phyloP scores from a whole-genome alignment of 1,139 yeast species.

The Lodderomyces pseudojiufengensis region DNA sequence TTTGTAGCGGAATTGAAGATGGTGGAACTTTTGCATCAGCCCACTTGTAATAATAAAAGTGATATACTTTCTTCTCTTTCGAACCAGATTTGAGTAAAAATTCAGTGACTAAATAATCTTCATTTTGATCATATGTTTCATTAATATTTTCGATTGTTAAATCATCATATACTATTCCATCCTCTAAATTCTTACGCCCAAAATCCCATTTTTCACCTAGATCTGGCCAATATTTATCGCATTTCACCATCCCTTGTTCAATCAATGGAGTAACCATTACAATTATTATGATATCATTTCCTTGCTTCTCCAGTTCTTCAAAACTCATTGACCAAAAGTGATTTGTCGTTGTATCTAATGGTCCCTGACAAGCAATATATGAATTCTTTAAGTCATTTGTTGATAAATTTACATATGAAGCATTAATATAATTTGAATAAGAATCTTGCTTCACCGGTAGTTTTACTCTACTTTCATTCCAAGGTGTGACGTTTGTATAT shows the following conservation, averaged over 20 bases:
- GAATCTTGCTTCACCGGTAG: constrained; percentile 18
- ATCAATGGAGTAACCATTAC: constrained; percentile 84
- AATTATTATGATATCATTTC: constrained; percentile 48
- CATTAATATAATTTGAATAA: constrained; percentile 38
- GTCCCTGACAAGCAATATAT: constrained; percentile 56
- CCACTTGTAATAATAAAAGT: constrained; percentile 56
- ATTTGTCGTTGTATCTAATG: constrained; percentile 53
- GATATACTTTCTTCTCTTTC: constrained; percentile 42
- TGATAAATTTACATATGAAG: constrained; percentile 28
- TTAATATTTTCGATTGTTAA: constrained; percentile 20
- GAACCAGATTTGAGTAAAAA: constrained; percentile 22
- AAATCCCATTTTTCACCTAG: constrained; percentile 20
- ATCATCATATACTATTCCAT: constrained; percentile 23
- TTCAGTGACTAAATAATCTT: constrained; percentile 27
- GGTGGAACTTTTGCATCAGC: constrained; percentile 51
- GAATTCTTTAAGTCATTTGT: constrained; percentile 8
- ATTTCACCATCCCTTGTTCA: constrained; percentile 61
- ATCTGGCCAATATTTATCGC: constrained; percentile 73
- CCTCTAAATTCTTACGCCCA: constrained; percentile 16
- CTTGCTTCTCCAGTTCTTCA: constrained; percentile 36
- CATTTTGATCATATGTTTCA: constrained; percentile 18
- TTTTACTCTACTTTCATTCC: constrained; percentile 34
- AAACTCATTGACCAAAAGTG: constrained; percentile 90
- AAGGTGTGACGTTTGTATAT: constrained; percentile 43
- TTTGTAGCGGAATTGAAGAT: constrained; percentile 34